Evolutionary conservation across 2,329 filamentous ascomycete species (phyloP), one percentile per base, ranked within the genome.

Genomic region (Microcyclosporella mali): DNA sequence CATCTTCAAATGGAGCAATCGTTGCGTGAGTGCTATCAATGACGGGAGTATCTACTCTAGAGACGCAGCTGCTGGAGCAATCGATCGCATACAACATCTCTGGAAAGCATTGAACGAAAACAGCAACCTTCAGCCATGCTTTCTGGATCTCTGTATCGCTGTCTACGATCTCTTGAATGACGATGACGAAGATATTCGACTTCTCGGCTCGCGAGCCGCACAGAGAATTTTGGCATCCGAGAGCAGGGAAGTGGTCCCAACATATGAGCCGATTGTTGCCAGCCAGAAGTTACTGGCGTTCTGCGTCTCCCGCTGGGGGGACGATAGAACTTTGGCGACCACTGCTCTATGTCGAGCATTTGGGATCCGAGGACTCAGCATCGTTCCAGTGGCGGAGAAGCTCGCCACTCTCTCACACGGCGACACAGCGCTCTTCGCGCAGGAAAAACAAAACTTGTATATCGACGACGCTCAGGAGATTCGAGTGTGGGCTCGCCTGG

Each of bases 381-480:
- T 29, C 6, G 4, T 11, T 1, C 37, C 43, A 3, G 48, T 57
- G 2, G 38, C 40, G 4, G 41, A 49, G 10, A 44, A 48, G 16
- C 25, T 60, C 16, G 27, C 33, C 14, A 31, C 32, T 1, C 18
- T 31, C 15, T 55, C 61, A 3, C 62, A 64, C 31, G 65, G 70
- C 53, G 77, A 86, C 58, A 77, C 81, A 49, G 73, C 81, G 3
- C 75, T 98, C 1, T 98, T 98, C 61, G 82, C 78, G 1, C 75
- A 88, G 43, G 92, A 98, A 66, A 89, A 94, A 62, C 88, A 94
- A 61, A 98, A 98, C 60, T 73, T 95, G n/a, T 97, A 87, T 63
- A 71, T 90, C 37, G 90, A 97, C 61, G 82, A 88, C 53, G 78
- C 87, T 4, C 73, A 81, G 36, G 89, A 95, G 62, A 72, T 81